Conservation (phyloP, 208 protist species). For the Crithidia bombi region DNA sequence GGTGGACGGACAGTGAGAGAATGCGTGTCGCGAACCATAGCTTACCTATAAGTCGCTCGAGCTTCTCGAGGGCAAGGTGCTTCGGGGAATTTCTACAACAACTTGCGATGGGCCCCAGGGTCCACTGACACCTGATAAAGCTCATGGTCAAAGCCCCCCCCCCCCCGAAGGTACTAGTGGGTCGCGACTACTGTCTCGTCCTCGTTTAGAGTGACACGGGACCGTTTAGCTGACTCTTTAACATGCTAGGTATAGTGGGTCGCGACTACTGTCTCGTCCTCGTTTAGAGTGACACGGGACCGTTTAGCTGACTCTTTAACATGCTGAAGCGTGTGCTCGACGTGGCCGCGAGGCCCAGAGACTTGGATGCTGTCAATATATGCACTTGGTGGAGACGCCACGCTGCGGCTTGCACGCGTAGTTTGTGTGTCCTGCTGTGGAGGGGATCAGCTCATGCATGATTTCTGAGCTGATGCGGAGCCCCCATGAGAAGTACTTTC, state of each 20-base stretch:
- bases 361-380: slow-evolving; percentile 42
- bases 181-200: slow-evolving; percentile 23
- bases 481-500: slow-evolving; percentile 29
- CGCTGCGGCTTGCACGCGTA: slow-evolving; percentile 9
- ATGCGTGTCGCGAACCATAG: slow-evolving; percentile 30
- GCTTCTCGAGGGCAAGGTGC: slow-evolving; percentile 2
- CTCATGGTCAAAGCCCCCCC: slow-evolving; percentile 14
- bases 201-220: slow-evolving; percentile 13
- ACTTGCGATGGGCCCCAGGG: slow-evolving; percentile 18
- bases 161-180: too few species aligned
- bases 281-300: slow-evolving; percentile 15
- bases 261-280: slow-evolving; percentile 22
- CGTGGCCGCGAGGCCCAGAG: slow-evolving; percentile 10
- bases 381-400: slow-evolving; percentile 21
- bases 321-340: slow-evolving; percentile 12
- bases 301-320: slow-evolving; percentile 3
- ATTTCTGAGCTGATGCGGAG: slow-evolving; percentile 34
- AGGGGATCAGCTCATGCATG: slow-evolving; percentile 31
- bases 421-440: slow-evolving; percentile 17
- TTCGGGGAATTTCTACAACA: slow-evolving; percentile 4
- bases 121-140: neutral
- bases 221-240: neutral
- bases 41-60: slow-evolving; percentile 24
- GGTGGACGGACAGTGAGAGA: slow-evolving; percentile 7
- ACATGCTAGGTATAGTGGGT: slow-evolving; percentile 24